Evolutionary conservation across 169 alveolate genomes (phyloP), one percentile per base, ranked within the genome.

Genomic region (Plasmodium blacklocki): DNA sequence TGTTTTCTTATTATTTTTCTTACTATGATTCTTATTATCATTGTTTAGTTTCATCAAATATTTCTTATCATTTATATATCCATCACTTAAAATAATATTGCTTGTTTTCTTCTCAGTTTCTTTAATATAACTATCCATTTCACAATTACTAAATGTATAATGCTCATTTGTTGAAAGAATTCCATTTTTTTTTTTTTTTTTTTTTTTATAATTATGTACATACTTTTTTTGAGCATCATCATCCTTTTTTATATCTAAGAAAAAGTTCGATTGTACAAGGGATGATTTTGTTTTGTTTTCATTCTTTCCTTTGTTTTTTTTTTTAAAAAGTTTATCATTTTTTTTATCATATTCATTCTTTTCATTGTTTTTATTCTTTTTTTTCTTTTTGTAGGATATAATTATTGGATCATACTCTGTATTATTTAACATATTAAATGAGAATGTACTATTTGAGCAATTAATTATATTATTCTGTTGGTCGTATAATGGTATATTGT

Each of bases 381-480:
- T 66, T 47, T n/a, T 19, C 29, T 78, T 76, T 47, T 62, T 66
- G 32, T 47, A 39, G 21, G 29, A 18, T 9, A 5, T 18, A 23
- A 23, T 19, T 49, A 63, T 43, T 15, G 47, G 45, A 70, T 45
- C 23, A 18, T 56, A 7, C 4, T 56, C 64, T 56, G 3, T 15
- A 12, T 52, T 6, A 64, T 66, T 64, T 64, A 64, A 64, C 52
- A 78, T 45, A 32, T 78, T 23, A 66, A 74, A 74, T 14, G 89
- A 78, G 54, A 50, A 66, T 43, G 74, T 59, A 58, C 76, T 78
- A 64, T 66, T 64, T 23, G 88, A 39, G 11, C 47, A 63, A 18
- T 12, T 75, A 29, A n/a, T 21, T 47, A 29, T 23, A 18, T 8
- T 23, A 2, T 78, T 71, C 26, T 47, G 50, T 0, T 21, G 1